These are phyloP conservation scores for Biscogniauxia marginata DNA, from an alignment of 2,329 filamentous ascomycete genomes.

Conservation along the genomic window DNA sequence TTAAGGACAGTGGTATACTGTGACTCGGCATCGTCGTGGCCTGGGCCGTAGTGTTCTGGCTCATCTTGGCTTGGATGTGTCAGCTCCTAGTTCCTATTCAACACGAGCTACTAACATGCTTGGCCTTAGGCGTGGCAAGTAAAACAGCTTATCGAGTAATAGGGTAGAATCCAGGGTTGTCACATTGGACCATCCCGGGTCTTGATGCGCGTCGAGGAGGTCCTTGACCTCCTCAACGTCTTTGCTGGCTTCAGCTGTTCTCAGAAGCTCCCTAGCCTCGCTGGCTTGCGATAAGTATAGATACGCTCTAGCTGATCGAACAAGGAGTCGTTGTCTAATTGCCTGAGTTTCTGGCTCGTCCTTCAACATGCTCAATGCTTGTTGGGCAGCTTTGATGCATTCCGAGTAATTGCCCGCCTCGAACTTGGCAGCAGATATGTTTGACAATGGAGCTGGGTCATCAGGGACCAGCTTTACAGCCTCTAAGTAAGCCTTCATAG, in stretches of 20 bases:
- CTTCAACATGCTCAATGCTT: constrained; percentile 8
- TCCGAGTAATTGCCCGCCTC: constrained; percentile 17
- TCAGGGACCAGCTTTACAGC: constrained; percentile 9
- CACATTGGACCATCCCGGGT: background rate
- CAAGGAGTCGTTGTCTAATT: constrained; percentile 8
- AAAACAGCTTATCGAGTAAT: constrained; percentile 12
- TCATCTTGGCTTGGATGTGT: constrained; percentile 12
- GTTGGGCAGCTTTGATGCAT: constrained; percentile 6
- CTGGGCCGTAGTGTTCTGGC: constrained; percentile 9
- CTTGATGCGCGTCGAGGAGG: constrained; percentile 1
- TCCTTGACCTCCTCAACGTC: constrained; percentile 3
- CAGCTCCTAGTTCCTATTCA: background rate
- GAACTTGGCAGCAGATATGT: constrained; percentile 15
- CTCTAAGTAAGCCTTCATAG: constrained; percentile 10
- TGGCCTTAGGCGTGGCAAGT: constrained; percentile 14
- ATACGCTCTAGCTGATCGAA: constrained; percentile 11
- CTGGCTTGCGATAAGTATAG: constrained; percentile 9
- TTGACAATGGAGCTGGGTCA: constrained; percentile 15
- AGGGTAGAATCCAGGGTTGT: background rate
- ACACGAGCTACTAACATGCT: constrained; percentile 9
- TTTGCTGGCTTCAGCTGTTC: constrained; percentile 3
- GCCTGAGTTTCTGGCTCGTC: background rate
- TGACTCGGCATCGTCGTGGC: constrained; percentile 15
- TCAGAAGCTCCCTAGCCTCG: constrained; percentile 4
- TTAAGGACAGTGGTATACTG: constrained; percentile 10